These are phyloP conservation scores for Penicillium daleae DNA, from an alignment of 495 filamentous ascomycete genomes.

Conservation along the genomic window DNA sequence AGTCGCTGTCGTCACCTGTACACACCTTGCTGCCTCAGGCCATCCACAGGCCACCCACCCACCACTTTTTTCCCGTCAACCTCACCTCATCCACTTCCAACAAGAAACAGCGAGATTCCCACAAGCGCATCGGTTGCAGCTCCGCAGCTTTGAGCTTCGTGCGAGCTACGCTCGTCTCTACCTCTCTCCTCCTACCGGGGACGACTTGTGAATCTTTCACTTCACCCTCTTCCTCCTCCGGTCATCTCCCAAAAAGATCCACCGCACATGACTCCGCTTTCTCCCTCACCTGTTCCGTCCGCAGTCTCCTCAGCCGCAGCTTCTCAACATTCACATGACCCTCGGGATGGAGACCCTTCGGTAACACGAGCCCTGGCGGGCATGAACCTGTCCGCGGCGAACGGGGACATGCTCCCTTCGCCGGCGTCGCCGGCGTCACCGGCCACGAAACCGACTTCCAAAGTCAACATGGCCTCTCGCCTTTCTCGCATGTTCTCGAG, in stretches of 20 bases:
- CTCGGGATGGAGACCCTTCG: conserved; percentile 48
- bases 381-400: conserved; percentile 47
- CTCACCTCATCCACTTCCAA: conserved; percentile 15
- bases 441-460: conserved; percentile 44
- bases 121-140: conserved; percentile 11
- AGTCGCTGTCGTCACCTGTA: conserved; percentile 40
- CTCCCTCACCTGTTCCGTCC: conserved; percentile 49
- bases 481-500: conserved; percentile 64
- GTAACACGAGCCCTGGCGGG: conserved; percentile 53
- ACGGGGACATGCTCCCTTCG: conserved; percentile 39
- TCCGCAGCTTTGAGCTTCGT: conserved; percentile 23
- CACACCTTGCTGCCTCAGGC: conserved; percentile 39
- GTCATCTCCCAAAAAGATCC: conserved; percentile 14
- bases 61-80: conserved; percentile 31
- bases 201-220: conserved; percentile 17
- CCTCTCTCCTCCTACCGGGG: conserved; percentile 13
- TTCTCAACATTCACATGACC: conserved; percentile 45
- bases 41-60: conserved; percentile 26
- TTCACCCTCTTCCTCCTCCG: conserved; percentile 5
- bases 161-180: conserved; percentile 25
- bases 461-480: conserved; percentile 59
- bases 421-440: conserved; percentile 32
- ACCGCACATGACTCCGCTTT: conserved; percentile 55
- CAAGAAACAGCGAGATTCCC: conserved; percentile 1
- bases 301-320: conserved; percentile 50